Evolutionary conservation across 169 alveolate genomes (phyloP).

Genomic region (Plasmodium fragile): DNA sequence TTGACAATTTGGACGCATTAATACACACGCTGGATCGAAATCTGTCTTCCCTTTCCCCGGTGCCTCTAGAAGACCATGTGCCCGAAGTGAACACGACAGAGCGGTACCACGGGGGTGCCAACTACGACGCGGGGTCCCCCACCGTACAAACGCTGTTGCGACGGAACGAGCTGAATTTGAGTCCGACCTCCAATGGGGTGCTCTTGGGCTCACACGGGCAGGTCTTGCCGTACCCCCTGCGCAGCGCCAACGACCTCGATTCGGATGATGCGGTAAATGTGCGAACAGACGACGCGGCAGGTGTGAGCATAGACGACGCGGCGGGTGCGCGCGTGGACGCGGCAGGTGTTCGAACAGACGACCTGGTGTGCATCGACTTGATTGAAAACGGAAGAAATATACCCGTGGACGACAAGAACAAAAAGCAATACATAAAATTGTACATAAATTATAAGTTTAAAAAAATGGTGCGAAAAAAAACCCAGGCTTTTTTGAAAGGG

Average conservation of each 20-base stretch:
- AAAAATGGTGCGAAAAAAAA: slow-evolving; percentile 88
- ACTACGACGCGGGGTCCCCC: background rate
- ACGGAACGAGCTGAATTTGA: background rate
- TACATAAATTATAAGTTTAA: slow-evolving; percentile 93
- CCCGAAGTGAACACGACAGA: background rate
- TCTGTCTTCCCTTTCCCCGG: slow-evolving; percentile 10
- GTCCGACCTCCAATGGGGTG: background rate
- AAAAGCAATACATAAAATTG: slow-evolving; percentile 89
- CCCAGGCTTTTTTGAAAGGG: slow-evolving; percentile 92
- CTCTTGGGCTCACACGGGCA: background rate
- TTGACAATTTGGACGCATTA: slow-evolving; percentile 25
- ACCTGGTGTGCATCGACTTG: slow-evolving; percentile 75
- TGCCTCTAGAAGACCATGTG: background rate
- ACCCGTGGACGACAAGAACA: slow-evolving; percentile 86
- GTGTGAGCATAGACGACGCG: background rate
- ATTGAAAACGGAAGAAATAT: slow-evolving; percentile 85
- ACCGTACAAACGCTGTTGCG: background rate
- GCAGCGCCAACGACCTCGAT: background rate
- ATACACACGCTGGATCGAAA: slow-evolving; percentile 6
- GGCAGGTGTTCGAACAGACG: background rate
- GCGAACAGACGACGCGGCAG: background rate
- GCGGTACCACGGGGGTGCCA: background rate
- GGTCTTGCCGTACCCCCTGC: background rate
- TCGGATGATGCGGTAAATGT: background rate
- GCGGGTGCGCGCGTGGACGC: too few relatives aligned